A percentile compares a stretch with the other conserved stretches of the same genome.
Conservation (phyloP, 495 filamentous ascomycete genomes). For the Daldinia decipiens region DNA sequence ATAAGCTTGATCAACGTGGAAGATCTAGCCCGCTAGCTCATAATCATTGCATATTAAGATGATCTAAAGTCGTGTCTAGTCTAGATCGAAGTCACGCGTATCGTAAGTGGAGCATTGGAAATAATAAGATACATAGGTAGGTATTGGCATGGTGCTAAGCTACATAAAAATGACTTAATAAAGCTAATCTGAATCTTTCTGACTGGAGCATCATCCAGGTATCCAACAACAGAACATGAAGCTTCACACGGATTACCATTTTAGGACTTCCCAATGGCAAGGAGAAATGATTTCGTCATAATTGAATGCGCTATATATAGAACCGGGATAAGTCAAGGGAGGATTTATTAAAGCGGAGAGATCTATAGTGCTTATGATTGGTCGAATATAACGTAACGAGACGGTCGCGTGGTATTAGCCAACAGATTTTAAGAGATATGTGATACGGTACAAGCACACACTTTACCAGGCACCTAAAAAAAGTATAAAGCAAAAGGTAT, state of each 20-base stretch:
- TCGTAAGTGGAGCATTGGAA: neutral
- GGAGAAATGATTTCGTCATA: conserved; percentile 4
- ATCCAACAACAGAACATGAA: neutral
- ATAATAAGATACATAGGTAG: neutral
- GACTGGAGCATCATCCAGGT: neutral
- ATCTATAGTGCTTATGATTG: neutral
- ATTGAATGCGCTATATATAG: conserved; percentile 11
- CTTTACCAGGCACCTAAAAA: neutral
- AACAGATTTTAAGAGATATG: neutral
- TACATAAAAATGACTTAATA: neutral
- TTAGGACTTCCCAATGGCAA: neutral
- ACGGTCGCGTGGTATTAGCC: neutral
- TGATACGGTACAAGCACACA: neutral
- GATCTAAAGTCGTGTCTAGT: neutral
- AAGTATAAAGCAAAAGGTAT: neutral
- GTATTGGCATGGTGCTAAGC: conserved; percentile 1
- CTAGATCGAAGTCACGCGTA: conserved; percentile 5
- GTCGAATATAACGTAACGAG: conserved; percentile 5
- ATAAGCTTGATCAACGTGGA: conserved; percentile 8
- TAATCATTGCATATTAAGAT: neutral
- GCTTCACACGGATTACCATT: conserved; percentile 6
- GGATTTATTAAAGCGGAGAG: neutral
- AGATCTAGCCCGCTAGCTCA: neutral
- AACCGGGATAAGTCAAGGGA: neutral
- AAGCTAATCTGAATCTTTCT: neutral